Percentiles rank a stretch among this genome's conserved stretches.
These are phyloP conservation scores for Yamadazyma laniorum DNA, from an alignment of 805 yeast genomes.

Conservation along the genomic window DNA sequence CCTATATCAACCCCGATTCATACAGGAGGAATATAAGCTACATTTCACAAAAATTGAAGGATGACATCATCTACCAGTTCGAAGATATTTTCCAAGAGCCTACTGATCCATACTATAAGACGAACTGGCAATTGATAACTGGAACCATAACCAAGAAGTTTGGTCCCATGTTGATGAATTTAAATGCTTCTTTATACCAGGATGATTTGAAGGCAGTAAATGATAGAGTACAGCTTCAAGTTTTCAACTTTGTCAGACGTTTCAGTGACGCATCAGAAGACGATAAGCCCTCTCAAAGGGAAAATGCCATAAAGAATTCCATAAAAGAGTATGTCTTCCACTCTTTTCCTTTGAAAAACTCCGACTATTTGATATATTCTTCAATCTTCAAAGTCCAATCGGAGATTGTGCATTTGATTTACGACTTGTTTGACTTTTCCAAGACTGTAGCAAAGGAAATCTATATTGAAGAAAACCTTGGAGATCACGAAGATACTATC, in stretches of 20 bases:
- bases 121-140: constrained; percentile 54
- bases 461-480: constrained; percentile 12
- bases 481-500: not conserved
- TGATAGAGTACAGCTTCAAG: constrained; percentile 41
- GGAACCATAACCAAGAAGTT: constrained; percentile 51
- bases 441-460: constrained; percentile 20
- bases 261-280: constrained; percentile 27
- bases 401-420: constrained; percentile 35
- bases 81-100: constrained; percentile 25
- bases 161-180: constrained; percentile 44
- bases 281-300: constrained; percentile 11
- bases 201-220: constrained; percentile 10
- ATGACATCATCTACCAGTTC: constrained; percentile 34
- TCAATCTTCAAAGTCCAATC: constrained; percentile 42
- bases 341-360: constrained; percentile 27
- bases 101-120: constrained; percentile 32
- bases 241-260: constrained; percentile 47
- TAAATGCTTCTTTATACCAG: constrained; percentile 37
- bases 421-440: constrained; percentile 33
- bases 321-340: constrained; percentile 50
- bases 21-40: constrained; percentile 40
- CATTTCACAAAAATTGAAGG: constrained; percentile 18
- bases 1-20: constrained; percentile 49
- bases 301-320: constrained; percentile 32
- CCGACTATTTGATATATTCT: constrained; percentile 51